A percentile compares a stretch with the other conserved stretches of the same genome.
phyloP scores from a whole-genome alignment of 371 early-diverging fungal species.

The Mortierella sp. region DNA sequence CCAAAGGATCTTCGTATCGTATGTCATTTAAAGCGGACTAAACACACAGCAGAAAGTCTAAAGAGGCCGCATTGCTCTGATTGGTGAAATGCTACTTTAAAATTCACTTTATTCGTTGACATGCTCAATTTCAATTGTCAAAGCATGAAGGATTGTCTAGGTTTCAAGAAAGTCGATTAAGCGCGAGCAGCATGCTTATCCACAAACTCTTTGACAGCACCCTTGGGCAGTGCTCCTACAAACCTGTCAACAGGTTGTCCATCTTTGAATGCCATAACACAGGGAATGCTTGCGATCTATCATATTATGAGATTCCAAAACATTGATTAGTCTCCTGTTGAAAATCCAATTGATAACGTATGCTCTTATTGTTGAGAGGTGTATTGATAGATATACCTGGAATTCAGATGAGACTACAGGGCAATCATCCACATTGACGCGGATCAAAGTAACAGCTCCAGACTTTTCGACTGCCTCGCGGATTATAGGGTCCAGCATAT shows the following conservation, averaged over 20 bases:
- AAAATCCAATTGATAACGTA: too few species aligned
- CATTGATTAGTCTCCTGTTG: too few species aligned
- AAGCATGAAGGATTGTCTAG: not conserved
- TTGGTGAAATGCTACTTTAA: not conserved
- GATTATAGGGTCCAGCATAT: slow-evolving; percentile 44
- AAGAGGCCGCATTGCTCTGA: not conserved
- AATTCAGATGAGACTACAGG: slow-evolving; percentile 24
- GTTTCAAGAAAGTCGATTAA: not conserved
- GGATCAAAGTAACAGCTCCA: slow-evolving; percentile 36
- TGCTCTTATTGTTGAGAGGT: not conserved
- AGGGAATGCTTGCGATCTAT: slow-evolving; percentile 52
- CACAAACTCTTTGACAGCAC: slow-evolving; percentile 30
- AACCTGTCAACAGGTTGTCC: slow-evolving; percentile 32
- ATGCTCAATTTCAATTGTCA: not conserved
- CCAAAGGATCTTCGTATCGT: too few species aligned
- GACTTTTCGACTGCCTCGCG: slow-evolving; percentile 31
- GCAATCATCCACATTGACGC: slow-evolving; percentile 50
- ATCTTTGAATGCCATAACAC: slow-evolving; percentile 43
- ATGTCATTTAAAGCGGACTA: too few species aligned
- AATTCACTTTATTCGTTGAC: not conserved
- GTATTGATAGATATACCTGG: slow-evolving; percentile 6
- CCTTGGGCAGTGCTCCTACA: slow-evolving; percentile 39
- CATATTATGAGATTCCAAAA: not conserved
- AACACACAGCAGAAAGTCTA: not conserved
- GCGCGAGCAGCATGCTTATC: slow-evolving; percentile 31